Evolutionary conservation across 371 early-diverging fungal species (phyloP), one percentile per base, ranked within the genome.

Genomic region (Encephalitozoon cuniculi): DNA sequence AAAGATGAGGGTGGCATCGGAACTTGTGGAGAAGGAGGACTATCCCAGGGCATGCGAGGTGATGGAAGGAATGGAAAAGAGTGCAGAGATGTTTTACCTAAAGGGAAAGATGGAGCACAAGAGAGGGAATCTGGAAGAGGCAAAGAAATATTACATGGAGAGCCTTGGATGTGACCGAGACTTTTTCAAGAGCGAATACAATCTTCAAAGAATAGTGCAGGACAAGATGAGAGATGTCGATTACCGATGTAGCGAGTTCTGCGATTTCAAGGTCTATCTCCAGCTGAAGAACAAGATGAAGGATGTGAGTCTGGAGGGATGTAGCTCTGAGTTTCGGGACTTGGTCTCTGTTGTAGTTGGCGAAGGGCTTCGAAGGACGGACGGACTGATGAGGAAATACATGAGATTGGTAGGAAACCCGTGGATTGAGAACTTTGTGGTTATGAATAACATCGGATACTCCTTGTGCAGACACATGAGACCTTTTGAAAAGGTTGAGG

Each of bases 61-160:
- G 32, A 64, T 30, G 23, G 64, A 77, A 51, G 11, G 23, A 0
- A 52, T 53, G 26, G 28, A 32, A 12, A 30, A 32, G 23, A 51
- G 11, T n/a, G 64, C 77, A 46, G 64, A 71, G 26, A 44, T 75
- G n/a, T 28, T 65, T 9, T 80, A 80, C 65, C 32, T 76, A 18
- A 68, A 65, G 43, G 80, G 77, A 18, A 80, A 73, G 51, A 71
- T 73, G 26, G 54, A 72, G 18, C 80, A 80, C 53, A 21, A 65
- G 25, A 28, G 40, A 18, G 32, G 49, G 26, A 26, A 55, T 32
- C 52, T 64, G 55, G 69, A 73, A 23, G 34, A 43, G n/a, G 80
- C 80, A 28, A 40, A 32, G 30, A 40, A 73, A 7, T 76, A 21
- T 7, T 80, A 80, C 52, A 54, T 73, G 30, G 55, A 66, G 30